Percentiles rank a stretch among this genome's conserved stretches.
Evolutionary conservation across 2,329 filamentous ascomycete genomes (phyloP).

Genomic region (Pseudocercospora cruenta): DNA sequence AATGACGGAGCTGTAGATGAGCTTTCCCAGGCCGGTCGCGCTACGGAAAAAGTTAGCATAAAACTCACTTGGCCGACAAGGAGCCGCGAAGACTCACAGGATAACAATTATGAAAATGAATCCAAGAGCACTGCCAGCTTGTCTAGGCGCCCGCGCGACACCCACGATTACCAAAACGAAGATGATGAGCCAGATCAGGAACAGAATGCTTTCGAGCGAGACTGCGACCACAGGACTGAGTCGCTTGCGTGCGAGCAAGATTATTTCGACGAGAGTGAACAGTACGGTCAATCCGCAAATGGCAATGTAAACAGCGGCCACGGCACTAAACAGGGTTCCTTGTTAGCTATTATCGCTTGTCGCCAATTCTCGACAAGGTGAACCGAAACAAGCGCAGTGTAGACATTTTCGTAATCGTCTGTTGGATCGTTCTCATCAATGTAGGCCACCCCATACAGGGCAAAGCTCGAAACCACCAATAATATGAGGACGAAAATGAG

Average conservation of each 20-base stretch:
- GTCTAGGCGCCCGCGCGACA: neutral
- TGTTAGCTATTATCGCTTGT: conserved; percentile 21
- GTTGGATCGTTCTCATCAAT: neutral
- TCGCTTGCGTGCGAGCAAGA: conserved; percentile 21
- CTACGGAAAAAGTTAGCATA: conserved; percentile 32
- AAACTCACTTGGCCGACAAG: conserved; percentile 9
- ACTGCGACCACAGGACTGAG: conserved; percentile 32
- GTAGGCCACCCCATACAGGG: conserved; percentile 11
- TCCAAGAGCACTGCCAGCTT: conserved; percentile 9
- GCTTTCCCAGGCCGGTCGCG: conserved; percentile 41
- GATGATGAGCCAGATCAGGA: conserved; percentile 25
- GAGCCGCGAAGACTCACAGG: conserved; percentile 38
- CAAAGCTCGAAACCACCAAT: conserved; percentile 13
- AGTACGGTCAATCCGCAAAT: conserved; percentile 31
- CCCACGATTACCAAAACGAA: conserved; percentile 29
- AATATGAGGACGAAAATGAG: conserved; percentile 26
- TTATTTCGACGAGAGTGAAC: conserved; percentile 34
- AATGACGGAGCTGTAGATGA: conserved; percentile 46
- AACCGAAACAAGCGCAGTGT: conserved; percentile 22
- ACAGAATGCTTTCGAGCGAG: conserved; percentile 32
- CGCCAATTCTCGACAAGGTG: conserved; percentile 21
- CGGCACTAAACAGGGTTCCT: conserved; percentile 27
- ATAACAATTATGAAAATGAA: conserved; percentile 36
- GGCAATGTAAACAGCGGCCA: conserved; percentile 27
- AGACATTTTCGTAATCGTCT: conserved; percentile 1